phyloP scores from a whole-genome alignment of 2,329 filamentous ascomycete genomes.

The Colletotrichum sp. region DNA sequence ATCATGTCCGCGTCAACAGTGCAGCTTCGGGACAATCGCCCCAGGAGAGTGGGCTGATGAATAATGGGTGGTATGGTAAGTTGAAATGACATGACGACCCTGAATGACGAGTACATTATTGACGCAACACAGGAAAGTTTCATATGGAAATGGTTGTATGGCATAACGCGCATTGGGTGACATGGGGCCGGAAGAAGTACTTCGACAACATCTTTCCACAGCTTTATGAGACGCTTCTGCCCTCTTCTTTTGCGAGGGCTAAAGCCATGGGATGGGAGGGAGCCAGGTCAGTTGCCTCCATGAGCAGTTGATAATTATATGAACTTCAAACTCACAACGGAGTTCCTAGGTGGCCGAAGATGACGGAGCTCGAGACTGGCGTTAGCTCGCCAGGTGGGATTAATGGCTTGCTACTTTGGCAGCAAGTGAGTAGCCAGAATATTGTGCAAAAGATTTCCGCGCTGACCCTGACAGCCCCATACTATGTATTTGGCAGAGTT shows the following conservation, averaged over 20 bases:
- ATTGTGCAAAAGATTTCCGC: accelerated
- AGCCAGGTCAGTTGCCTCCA: constrained; percentile 17
- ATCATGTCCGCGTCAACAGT: constrained; percentile 47
- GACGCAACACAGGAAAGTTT: constrained; percentile 32
- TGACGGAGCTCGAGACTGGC: constrained; percentile 48
- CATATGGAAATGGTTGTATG: constrained; percentile 50
- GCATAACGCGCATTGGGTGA: constrained; percentile 45
- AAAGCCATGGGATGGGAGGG: constrained; percentile 33
- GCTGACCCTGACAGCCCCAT: constrained; percentile 44
- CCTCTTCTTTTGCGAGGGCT: constrained; percentile 31
- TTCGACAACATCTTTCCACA: constrained; percentile 41
- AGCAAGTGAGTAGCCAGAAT: constrained; percentile 41
- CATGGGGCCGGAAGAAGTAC: constrained; percentile 41
- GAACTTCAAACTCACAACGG: not conserved
- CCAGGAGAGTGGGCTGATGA: constrained; percentile 43
- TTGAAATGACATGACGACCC: accelerated
- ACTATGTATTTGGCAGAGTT: constrained; percentile 64
- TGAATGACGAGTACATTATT: not conserved
- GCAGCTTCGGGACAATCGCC: constrained; percentile 41
- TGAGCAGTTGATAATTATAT: not conserved
- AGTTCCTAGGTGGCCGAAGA: constrained; percentile 48
- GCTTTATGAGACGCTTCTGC: constrained; percentile 19
- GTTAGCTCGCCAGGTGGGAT: constrained; percentile 55
- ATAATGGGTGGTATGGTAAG: constrained; percentile 51
- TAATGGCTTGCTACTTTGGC: constrained; percentile 66